These are phyloP conservation scores for Globisporangium paroecandrum DNA, from an alignment of 352 stramenopile species.

Conservation along the genomic window DNA sequence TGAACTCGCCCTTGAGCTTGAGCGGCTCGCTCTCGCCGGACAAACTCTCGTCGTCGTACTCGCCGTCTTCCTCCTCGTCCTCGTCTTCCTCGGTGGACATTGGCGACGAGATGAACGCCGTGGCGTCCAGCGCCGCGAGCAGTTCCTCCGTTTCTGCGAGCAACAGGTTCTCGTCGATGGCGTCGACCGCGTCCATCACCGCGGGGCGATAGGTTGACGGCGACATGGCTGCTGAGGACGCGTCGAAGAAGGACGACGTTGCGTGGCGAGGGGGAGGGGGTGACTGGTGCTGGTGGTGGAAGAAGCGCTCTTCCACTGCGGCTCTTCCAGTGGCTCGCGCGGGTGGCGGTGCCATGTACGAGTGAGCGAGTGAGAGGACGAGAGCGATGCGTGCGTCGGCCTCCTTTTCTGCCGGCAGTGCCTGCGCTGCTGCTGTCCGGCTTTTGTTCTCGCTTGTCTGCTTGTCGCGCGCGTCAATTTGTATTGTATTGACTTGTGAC, in stretches of 20 bases:
- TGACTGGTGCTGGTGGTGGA: background rate
- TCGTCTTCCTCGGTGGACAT: conserved; percentile 15
- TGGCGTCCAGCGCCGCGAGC: conserved; percentile 17
- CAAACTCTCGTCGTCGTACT: background rate
- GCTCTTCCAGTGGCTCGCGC: background rate
- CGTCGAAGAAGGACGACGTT: background rate
- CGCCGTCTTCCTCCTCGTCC: conserved; percentile 5
- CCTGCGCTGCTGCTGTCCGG: too few species aligned
- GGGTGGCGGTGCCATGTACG: background rate
- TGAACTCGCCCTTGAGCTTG: background rate
- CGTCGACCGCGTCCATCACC: background rate
- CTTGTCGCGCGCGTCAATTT: background rate
- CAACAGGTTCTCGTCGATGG: conserved; percentile 21
- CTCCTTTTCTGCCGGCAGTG: background rate
- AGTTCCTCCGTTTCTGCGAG: conserved; percentile 19
- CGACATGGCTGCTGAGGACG: background rate
- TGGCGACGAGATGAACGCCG: conserved; percentile 16
- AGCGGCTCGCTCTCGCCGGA: background rate
- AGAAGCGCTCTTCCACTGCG: background rate
- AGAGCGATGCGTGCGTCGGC: background rate
- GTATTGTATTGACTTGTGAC: background rate
- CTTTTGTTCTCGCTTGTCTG: background rate
- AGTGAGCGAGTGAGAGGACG: background rate
- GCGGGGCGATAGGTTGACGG: background rate
- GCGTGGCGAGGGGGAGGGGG: too few species aligned